Conservation (phyloP, 2,329 filamentous ascomycete genomes). For the Pseudocercospora crystallina region DNA sequence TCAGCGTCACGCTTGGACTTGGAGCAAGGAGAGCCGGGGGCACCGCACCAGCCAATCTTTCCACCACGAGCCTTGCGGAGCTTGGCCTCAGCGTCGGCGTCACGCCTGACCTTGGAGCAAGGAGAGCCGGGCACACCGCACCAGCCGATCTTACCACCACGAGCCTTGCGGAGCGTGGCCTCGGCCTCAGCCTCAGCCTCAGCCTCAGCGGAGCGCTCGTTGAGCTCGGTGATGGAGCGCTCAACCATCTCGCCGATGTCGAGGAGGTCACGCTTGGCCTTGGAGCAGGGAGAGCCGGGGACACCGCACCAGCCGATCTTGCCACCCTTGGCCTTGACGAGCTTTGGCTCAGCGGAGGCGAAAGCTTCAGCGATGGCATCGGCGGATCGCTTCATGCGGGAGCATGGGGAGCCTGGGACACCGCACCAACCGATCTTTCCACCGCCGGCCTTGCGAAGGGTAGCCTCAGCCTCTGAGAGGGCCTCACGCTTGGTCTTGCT, state of each 20-base stretch:
- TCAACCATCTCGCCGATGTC: conserved; percentile 31
- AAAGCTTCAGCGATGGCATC: conserved; percentile 41
- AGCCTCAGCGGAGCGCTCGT: conserved; percentile 20
- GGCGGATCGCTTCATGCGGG: conserved; percentile 41
- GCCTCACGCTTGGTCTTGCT: conserved; percentile 40
- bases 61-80: conserved; percentile 24
- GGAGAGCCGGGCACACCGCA: conserved; percentile 42
- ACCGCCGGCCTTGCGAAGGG: conserved; percentile 24
- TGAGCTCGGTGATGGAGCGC: conserved; percentile 19
- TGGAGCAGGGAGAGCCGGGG: conserved; percentile 41
- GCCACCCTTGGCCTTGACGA: neutral
- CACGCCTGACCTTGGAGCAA: conserved; percentile 31
- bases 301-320: conserved; percentile 38
- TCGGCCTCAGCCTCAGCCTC: conserved; percentile 10
- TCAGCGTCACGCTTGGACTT: conserved; percentile 9
- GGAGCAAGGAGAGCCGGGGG: conserved; percentile 41
- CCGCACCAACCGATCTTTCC: conserved; percentile 18
- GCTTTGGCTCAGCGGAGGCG: conserved; percentile 23
- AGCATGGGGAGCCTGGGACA: conserved; percentile 19
- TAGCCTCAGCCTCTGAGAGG: conserved; percentile 19
- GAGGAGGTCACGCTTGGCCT: conserved; percentile 31
- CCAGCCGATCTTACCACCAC: conserved; percentile 24
- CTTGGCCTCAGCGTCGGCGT: conserved; percentile 27
- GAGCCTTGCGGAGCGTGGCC: conserved; percentile 33
- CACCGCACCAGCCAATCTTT: conserved; percentile 37